A percentile compares a stretch with the other conserved stretches of the same genome.
phyloP scores from a whole-genome alignment of 83 land plant genomes.

The Picea abies region DNA sequence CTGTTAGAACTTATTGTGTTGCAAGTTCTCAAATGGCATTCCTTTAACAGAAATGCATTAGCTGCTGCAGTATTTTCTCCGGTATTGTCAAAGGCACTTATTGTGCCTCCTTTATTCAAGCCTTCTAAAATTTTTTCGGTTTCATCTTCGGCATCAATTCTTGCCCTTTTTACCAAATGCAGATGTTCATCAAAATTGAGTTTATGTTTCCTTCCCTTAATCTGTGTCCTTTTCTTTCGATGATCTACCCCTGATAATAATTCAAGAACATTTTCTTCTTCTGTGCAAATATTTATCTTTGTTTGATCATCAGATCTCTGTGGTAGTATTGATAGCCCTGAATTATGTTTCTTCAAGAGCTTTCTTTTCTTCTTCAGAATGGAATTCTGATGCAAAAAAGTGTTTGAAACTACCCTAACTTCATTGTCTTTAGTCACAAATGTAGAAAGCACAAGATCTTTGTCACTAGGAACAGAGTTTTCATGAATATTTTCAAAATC shows the following conservation, averaged over 20 bases:
- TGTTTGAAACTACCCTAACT: conserved; percentile 18
- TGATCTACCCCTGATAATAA: conserved; percentile 10
- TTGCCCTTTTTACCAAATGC: conserved; percentile 6
- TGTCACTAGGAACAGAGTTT: conserved; percentile 17
- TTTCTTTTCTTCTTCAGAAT: conserved; percentile 20
- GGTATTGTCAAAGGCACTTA: neutral
- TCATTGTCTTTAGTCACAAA: conserved; percentile 11
- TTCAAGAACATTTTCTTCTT: conserved; percentile 2
- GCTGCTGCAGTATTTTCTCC: neutral
- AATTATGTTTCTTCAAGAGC: conserved; percentile 1
- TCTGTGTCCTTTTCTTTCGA: conserved; percentile 19
- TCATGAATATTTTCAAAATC: neutral
- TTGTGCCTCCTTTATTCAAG: neutral
- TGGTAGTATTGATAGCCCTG: conserved; percentile 5
- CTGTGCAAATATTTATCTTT: conserved; percentile 7
- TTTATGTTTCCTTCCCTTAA: conserved; percentile 21
- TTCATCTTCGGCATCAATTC: conserved; percentile 6
- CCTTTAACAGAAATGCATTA: conserved; percentile 15
- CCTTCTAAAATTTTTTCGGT: neutral
- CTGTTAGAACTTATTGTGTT: conserved; percentile 9
- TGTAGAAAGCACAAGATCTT: neutral
- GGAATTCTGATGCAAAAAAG: conserved; percentile 10
- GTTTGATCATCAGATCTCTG: conserved; percentile 3
- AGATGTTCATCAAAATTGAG: conserved; percentile 20
- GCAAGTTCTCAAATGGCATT: conserved; percentile 7